These are phyloP conservation scores for Plasmopara muralis DNA, from an alignment of 352 stramenopile genomes.

Conservation along the genomic window DNA sequence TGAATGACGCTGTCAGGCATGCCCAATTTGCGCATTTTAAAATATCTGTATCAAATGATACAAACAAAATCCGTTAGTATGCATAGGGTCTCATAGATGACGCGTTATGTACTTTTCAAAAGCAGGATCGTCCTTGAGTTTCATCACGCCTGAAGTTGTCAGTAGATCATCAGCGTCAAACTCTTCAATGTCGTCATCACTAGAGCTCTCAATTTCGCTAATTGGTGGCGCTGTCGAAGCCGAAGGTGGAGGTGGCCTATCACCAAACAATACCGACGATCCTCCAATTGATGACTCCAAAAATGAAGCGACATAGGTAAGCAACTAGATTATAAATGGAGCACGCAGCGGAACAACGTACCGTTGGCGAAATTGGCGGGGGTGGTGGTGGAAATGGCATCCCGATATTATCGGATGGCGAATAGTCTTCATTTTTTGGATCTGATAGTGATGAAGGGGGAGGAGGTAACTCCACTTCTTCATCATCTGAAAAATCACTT, in stretches of 20 bases:
- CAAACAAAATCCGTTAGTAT: conserved; percentile 1
- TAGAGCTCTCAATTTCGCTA: conserved; percentile 50
- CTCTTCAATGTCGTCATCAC: conserved; percentile 47
- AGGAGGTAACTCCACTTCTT: conserved; percentile 20
- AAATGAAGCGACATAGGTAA: conserved; percentile 3
- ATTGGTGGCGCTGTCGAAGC: conserved; percentile 18
- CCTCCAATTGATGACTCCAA: conserved; percentile 32
- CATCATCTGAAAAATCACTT: conserved; percentile 24
- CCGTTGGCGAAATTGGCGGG: conserved; percentile 50
- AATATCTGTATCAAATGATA: conserved; percentile 46
- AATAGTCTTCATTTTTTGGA: conserved; percentile 9
- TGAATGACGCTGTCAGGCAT: conserved; percentile 74
- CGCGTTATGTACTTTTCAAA: conserved; percentile 53
- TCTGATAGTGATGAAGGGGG: conserved; percentile 29
- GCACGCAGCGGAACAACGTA: conserved; percentile 16
- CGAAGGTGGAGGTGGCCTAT: conserved; percentile 34
- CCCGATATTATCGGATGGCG: conserved; percentile 38
- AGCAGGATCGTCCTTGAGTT: conserved; percentile 73
- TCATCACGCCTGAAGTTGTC: conserved; percentile 35
- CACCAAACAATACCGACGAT: conserved; percentile 48
- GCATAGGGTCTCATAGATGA: neutral
- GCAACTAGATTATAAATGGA: too few relatives aligned
- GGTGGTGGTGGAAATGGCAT: conserved; percentile 40
- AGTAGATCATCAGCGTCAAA: conserved; percentile 31
- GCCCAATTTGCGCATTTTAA: conserved; percentile 77